Percentiles rank a stretch among this genome's conserved stretches.
These are phyloP conservation scores for Ceratocystis alfenasii DNA, from an alignment of 2,329 filamentous ascomycete genomes.

Conservation along the genomic window DNA sequence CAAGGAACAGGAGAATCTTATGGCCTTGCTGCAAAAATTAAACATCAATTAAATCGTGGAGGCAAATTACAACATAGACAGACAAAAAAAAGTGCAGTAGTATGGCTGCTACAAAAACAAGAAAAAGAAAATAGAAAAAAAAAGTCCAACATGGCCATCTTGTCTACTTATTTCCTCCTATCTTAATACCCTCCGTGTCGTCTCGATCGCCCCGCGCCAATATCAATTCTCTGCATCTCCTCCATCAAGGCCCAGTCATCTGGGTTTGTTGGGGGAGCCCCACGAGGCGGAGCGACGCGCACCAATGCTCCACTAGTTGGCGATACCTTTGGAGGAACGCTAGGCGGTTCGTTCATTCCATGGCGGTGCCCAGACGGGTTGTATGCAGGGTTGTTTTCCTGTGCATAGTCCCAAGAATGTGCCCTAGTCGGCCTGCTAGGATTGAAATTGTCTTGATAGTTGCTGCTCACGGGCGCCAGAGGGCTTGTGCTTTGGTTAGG, in stretches of 20 bases:
- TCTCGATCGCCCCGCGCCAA: conserved; percentile 48
- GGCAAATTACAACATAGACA: neutral
- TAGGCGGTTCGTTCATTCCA: neutral
- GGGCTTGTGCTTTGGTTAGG: conserved; percentile 35
- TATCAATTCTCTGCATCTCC: conserved; percentile 57
- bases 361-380: conserved; percentile 37
- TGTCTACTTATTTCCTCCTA: neutral
- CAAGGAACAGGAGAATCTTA: neutral
- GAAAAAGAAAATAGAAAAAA: neutral
- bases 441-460: conserved; percentile 31
- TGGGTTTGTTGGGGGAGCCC: conserved; percentile 29
- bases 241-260: conserved; percentile 52
- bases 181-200: conserved; percentile 36
- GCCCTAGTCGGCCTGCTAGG: conserved; percentile 35
- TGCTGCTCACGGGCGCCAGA: conserved; percentile 35
- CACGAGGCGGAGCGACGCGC: conserved; percentile 25
- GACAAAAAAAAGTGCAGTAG: neutral
- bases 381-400: conserved; percentile 4
- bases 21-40: neutral
- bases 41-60: neutral
- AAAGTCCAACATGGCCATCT: neutral
- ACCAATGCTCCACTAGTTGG: conserved; percentile 34
- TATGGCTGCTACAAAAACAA: neutral
- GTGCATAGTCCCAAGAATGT: conserved; percentile 40
- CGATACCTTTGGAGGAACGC: conserved; percentile 32